These are phyloP conservation scores for Dianthus caryophyllus DNA, from an alignment of 148 eudicot genomes.

Conservation along the genomic window DNA sequence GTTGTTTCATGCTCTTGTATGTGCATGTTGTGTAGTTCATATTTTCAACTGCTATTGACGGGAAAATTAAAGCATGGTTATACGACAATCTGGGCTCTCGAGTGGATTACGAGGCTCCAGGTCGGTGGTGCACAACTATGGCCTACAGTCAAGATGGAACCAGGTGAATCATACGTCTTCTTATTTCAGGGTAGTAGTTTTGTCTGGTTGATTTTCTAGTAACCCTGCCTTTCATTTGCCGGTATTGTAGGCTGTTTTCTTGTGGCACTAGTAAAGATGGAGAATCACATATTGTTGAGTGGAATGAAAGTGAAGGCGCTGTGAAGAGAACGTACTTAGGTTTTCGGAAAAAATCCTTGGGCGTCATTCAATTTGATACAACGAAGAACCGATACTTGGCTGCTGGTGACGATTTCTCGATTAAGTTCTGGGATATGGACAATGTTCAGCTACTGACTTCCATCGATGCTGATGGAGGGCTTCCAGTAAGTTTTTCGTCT, in stretches of 20 bases:
- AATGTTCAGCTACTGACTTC: slow-evolving; percentile 62
- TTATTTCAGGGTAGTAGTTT: neutral
- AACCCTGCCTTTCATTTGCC: slow-evolving; percentile 13
- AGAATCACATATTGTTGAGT: slow-evolving; percentile 82
- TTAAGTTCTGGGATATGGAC: slow-evolving; percentile 95
- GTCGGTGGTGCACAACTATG: slow-evolving; percentile 87
- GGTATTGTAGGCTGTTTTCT: slow-evolving; percentile 59
- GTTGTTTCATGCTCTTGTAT: neutral
- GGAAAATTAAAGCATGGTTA: slow-evolving; percentile 91
- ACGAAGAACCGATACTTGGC: slow-evolving; percentile 66
- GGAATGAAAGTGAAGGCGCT: slow-evolving; percentile 92
- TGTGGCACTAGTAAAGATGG: slow-evolving; percentile 91
- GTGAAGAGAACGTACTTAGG: slow-evolving; percentile 75
- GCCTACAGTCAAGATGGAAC: slow-evolving; percentile 86
- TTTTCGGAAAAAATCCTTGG: slow-evolving; percentile 60
- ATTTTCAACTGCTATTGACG: slow-evolving; percentile 87
- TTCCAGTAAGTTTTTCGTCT: slow-evolving; percentile 48
- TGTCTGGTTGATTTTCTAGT: slow-evolving; percentile 9
- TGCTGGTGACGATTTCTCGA: slow-evolving; percentile 75
- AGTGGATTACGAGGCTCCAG: slow-evolving; percentile 85
- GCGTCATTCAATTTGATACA: slow-evolving; percentile 79
- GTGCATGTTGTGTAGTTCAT: slow-evolving; percentile 48
- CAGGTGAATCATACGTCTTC: slow-evolving; percentile 40
- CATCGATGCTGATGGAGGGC: slow-evolving; percentile 82
- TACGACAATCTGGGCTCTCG: slow-evolving; percentile 84